Base-by-base conservation (phyloP, 192 early-diverging fungal genomes). In the Piromyces sp. region DNA sequence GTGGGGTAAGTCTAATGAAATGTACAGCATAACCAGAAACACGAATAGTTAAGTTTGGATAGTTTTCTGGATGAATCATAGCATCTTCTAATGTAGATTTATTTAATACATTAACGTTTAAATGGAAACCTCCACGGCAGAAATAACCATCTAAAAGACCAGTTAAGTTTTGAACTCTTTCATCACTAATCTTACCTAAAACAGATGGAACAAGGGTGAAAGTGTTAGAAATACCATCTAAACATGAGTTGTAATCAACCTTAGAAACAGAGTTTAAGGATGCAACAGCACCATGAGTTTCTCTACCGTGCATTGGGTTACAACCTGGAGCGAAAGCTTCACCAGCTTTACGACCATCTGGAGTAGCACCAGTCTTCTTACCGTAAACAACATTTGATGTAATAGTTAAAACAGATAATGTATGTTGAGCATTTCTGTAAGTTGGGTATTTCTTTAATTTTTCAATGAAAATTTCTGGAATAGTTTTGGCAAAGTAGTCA, bases 251-350 rank as follows among this genome's bases (percentile, higher is more conserved):
- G 30, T 83, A 83, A 11, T 16, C 1, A 19, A 83, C 83, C 81
- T 83, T 83, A 17, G 83, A 82, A 26, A 83, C 84, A 16, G 83
- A 83, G 80, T 83, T 83, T 30, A 83, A 83, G 2, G 81, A 30
- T 0, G 83, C 83, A 30, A 83, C 33, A 30, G 83, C 83, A 30
- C 83, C 83, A 26, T 29, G 79, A 29, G 36, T 38, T 82, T 83
- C 83, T 84, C 83, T 82, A 19, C 83, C 83, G 26, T 83, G 83
- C 83, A 83, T 83, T 82, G 83, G 83, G 30, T 83, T 83, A 30
- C 42, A 40, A 68, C 83, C 83, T 30, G 83, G 83, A 40, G 83
- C 83, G 30, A 83, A 83, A 79, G 83, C 29, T 80, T 83, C 80
- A 38, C 83, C 84, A 14, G 33, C 29, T 29, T 82, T 83, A 30